phyloP scores from a whole-genome alignment of 2,329 filamentous ascomycete genomes.

The Claviceps sp. region DNA sequence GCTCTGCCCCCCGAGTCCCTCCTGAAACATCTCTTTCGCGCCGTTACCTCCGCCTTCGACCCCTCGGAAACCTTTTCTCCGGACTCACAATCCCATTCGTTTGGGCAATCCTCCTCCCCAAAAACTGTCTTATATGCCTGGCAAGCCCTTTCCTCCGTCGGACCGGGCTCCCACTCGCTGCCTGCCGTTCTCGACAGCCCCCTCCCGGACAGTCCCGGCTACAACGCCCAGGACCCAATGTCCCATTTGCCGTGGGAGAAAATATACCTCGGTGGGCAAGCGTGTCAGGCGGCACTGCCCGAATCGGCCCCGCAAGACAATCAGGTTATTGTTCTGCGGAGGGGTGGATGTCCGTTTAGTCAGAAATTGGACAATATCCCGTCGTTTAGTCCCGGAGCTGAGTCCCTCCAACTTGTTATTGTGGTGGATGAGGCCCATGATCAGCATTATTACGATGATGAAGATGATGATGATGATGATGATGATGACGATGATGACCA shows the following conservation, averaged over 20 bases:
- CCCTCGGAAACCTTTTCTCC: conserved; percentile 17
- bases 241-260: conserved; percentile 50
- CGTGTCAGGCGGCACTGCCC: conserved; percentile 47
- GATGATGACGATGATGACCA: conserved; percentile 8
- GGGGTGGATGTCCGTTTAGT: conserved; percentile 75
- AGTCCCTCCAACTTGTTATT: conserved; percentile 65
- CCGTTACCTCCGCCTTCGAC: conserved; percentile 31
- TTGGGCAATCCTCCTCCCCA: conserved; percentile 4
- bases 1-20: conserved; percentile 24
- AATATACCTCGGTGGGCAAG: conserved; percentile 57
- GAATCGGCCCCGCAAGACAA: conserved; percentile 40
- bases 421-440: conserved; percentile 39
- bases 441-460: too few relatives aligned
- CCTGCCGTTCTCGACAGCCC: conserved; percentile 49
- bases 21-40: conserved; percentile 32
- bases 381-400: conserved; percentile 47
- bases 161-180: conserved; percentile 52
- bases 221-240: conserved; percentile 22
- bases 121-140: conserved; percentile 31
- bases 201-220: conserved; percentile 27
- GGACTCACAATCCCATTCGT: conserved; percentile 16
- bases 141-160: conserved; percentile 39
- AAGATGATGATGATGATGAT: too few relatives aligned
- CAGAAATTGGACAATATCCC: conserved; percentile 80
- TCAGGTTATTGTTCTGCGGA: conserved; percentile 68